phyloP scores from a whole-genome alignment of 805 yeast genomes.

The Lachancea sp. region DNA sequence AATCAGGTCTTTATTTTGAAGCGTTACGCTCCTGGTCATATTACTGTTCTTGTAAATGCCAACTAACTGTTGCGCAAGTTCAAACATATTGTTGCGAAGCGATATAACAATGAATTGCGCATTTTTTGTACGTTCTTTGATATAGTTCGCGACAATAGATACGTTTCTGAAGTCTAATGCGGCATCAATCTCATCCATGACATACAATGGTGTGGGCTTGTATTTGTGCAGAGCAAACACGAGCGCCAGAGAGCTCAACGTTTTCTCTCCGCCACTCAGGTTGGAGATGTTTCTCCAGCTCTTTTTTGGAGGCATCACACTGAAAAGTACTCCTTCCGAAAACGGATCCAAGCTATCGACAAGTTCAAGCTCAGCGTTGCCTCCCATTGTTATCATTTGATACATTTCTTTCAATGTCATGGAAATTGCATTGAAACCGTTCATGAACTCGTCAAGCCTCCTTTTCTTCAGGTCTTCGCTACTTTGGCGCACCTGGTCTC shows the following conservation, averaged over 20 bases:
- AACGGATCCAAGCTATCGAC: conserved; percentile 97
- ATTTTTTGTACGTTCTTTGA: conserved; percentile 89
- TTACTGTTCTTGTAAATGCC: conserved; percentile 93
- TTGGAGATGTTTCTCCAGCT: conserved; percentile 95
- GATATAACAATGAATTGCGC: conserved; percentile 97
- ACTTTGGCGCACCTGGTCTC: conserved; percentile 56
- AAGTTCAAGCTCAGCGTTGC: conserved; percentile 93
- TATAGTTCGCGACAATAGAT: conserved; percentile 94
- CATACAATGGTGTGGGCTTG: conserved; percentile 95
- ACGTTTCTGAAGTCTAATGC: conserved; percentile 96
- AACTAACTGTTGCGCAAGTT: conserved; percentile 85
- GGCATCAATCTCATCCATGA: conserved; percentile 99
- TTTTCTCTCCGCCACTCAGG: conserved; percentile 96
- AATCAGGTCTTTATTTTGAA: conserved; percentile 56
- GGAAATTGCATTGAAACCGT: conserved; percentile 82
- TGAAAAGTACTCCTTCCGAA: conserved; percentile 90
- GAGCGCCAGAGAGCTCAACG: conserved; percentile 86
- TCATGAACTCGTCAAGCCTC: conserved; percentile 85
- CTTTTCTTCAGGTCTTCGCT: conserved; percentile 66
- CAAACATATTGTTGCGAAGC: conserved; percentile 95
- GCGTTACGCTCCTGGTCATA: conserved; percentile 79
- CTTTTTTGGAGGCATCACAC: conserved; percentile 99
- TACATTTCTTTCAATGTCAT: conserved; percentile 92
- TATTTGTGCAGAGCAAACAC: conserved; percentile 95
- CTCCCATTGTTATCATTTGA: conserved; percentile 98